phyloP scores from a whole-genome alignment of 495 filamentous ascomycete species.

The Glarea lozoyensis region DNA sequence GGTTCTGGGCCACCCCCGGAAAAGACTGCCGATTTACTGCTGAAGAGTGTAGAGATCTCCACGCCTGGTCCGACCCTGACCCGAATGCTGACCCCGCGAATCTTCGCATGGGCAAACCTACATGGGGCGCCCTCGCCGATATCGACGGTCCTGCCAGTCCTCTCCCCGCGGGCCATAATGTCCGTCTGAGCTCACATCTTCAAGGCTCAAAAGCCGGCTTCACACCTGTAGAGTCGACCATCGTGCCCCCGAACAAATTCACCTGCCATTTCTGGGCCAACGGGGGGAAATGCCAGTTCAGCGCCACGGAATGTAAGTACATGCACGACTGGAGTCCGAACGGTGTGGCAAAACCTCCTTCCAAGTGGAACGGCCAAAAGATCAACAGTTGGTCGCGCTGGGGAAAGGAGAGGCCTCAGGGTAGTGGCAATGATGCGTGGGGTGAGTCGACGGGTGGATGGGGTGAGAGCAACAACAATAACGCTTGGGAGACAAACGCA shows the following conservation, averaged over 20 bases:
- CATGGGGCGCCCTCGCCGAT: slow-evolving; percentile 10
- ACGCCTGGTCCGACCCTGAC: slow-evolving; percentile 1
- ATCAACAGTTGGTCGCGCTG: neutral
- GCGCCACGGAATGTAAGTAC: slow-evolving; percentile 11
- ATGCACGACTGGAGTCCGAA: slow-evolving; percentile 3
- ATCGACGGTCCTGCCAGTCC: neutral
- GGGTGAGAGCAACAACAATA: too few species aligned
- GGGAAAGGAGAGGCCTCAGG: too few species aligned
- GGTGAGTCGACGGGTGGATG: neutral
- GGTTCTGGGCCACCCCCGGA: slow-evolving; percentile 8
- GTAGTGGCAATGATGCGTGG: neutral
- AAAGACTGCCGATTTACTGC: slow-evolving; percentile 13
- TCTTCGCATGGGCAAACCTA: slow-evolving; percentile 8
- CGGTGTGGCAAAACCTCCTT: slow-evolving; percentile 5
- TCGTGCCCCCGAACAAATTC: neutral
- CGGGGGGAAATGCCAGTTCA: slow-evolving; percentile 4
- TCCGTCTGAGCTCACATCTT: too few species aligned
- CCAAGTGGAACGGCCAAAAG: neutral
- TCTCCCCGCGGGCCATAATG: too few species aligned
- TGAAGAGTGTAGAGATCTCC: slow-evolving; percentile 11
- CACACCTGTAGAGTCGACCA: too few species aligned
- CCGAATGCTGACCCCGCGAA: neutral
- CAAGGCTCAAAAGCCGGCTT: too few species aligned
- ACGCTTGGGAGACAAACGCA: too few species aligned
- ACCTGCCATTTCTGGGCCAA: slow-evolving; percentile 14